Percentiles rank a stretch among this genome's conserved stretches.
Evolutionary conservation across 805 yeast species (phyloP).

Genomic region (Lachancea mirantina): DNA sequence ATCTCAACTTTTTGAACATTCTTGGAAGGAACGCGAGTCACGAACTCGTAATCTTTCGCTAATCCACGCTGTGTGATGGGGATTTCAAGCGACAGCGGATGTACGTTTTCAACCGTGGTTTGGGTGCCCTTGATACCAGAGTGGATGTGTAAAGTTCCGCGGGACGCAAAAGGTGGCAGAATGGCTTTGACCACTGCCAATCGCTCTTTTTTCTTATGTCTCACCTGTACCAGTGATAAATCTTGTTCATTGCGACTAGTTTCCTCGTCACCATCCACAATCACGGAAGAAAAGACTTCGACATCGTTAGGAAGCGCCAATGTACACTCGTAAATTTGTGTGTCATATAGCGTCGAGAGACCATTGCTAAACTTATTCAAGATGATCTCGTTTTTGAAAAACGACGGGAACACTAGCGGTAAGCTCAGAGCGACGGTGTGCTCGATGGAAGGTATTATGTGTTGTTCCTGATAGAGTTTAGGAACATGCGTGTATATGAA

Average conservation of each 20-base stretch:
- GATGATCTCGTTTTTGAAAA: constrained; percentile 50
- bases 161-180: constrained; percentile 58
- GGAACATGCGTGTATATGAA: constrained; percentile 85
- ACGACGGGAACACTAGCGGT: constrained; percentile 84
- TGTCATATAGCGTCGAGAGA: constrained; percentile 60
- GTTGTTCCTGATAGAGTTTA: constrained; percentile 69
- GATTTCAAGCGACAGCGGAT: constrained; percentile 64
- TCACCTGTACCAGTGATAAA: constrained; percentile 68
- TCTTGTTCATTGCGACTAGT: constrained; percentile 29
- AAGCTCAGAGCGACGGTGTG: constrained; percentile 68
- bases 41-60: constrained; percentile 55
- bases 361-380: constrained; percentile 72
- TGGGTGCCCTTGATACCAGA: constrained; percentile 60
- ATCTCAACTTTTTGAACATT: constrained; percentile 64
- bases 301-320: constrained; percentile 62
- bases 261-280: constrained; percentile 43
- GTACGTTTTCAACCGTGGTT: constrained; percentile 48
- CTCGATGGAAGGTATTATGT: constrained; percentile 76
- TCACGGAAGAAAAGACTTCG: constrained; percentile 52
- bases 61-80: constrained; percentile 69
- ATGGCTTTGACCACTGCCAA: constrained; percentile 73
- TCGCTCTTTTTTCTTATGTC: constrained; percentile 54
- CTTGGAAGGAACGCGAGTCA: constrained; percentile 64
- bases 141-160: constrained; percentile 71
- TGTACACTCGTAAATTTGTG: constrained; percentile 75